Base-by-base conservation (phyloP, 495 filamentous ascomycete genomes). In the Achaetomiella virescens region DNA sequence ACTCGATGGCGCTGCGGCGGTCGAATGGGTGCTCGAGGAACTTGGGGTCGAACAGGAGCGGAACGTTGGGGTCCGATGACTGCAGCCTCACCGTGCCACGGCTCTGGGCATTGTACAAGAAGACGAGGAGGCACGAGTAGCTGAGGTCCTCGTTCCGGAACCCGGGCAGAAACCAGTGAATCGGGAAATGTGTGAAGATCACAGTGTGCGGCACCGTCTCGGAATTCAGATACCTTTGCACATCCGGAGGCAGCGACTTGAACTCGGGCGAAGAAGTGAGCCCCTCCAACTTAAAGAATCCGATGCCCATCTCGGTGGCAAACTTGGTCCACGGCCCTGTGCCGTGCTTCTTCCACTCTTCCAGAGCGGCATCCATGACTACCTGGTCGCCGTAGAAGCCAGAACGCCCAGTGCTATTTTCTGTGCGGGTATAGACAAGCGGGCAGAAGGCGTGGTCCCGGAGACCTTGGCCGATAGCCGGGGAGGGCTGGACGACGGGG, bases 11-110 rank as follows among this genome's bases (percentile, higher is more conserved):
- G 0, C 75, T 72, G 1, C 77, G 76, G 5, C 73, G 74, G 59
- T 88, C 85, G 49, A 75, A 86, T 6, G 78, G 73, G 43, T 82
- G 75, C 1, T 67, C 63, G 2, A 87, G 68, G 62, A 81, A 83
- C 22, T 71, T 71, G 0, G 82, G 81, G 61, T 86, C 75, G 58
- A 86, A 83, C 0, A 71, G 52, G 0, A 83, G 75, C n/a, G 78
- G 74, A 8, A 71, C 79, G 3, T 64, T 52, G 0, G 82, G 81
- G 64, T 87, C 68, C 0, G 77, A 64, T 1, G 82, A 83, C 25
- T 77, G 71, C 22, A 88, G 72, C 0, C 63, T 72, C 0, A 84
- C 78, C 17, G 73, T 70, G 24, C 86, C 86, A 5, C 63, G 64
- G 45, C 48, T 54, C 51, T 72, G 67, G 18, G 62, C 60, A 52